These are phyloP conservation scores for Pholiota molesta DNA, from an alignment of 768 basidiomycete genomes.

Conservation along the genomic window DNA sequence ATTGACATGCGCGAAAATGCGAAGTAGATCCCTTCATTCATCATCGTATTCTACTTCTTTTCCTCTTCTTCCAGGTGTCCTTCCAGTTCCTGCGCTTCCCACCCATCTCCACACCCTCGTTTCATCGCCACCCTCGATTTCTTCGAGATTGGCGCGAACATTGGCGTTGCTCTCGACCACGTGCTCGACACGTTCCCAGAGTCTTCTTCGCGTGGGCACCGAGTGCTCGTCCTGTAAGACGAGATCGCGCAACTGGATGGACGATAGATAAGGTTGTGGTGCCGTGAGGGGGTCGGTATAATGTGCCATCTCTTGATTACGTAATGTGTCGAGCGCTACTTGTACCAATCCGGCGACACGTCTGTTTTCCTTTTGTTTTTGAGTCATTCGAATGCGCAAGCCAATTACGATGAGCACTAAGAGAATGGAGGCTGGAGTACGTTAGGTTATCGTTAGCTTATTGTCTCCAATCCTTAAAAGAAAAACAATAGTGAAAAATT, in stretches of 20 bases:
- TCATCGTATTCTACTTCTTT: conserved; percentile 21
- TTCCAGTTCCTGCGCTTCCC: conserved; percentile 50
- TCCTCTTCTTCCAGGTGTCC: conserved; percentile 32
- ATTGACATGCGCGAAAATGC: background rate
- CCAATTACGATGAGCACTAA: conserved; percentile 30
- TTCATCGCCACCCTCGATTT: conserved; percentile 85
- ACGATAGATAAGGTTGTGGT: conserved; percentile 79
- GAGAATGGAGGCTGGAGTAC: conserved; percentile 34
- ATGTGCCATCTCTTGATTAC: conserved; percentile 81
- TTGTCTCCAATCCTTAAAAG: background rate
- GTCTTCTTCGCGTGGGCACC: conserved; percentile 56
- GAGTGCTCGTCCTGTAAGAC: conserved; percentile 84
- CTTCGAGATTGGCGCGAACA: conserved; percentile 82
- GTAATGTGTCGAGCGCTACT: conserved; percentile 77
- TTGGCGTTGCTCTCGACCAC: conserved; percentile 92
- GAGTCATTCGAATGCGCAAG: conserved; percentile 48
- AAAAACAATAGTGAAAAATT: conserved; percentile 20
- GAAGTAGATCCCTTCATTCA: background rate
- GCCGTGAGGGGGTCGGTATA: conserved; percentile 79
- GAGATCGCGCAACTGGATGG: conserved; percentile 85
- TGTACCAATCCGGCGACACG: conserved; percentile 78
- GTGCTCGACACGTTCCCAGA: conserved; percentile 85
- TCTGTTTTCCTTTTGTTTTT: conserved; percentile 57
- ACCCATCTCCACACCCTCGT: conserved; percentile 92
- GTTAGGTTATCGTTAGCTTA: conserved; percentile 16